Base-by-base conservation (phyloP, 2,329 filamentous ascomycete genomes). In the Epichloe glyceriae region DNA sequence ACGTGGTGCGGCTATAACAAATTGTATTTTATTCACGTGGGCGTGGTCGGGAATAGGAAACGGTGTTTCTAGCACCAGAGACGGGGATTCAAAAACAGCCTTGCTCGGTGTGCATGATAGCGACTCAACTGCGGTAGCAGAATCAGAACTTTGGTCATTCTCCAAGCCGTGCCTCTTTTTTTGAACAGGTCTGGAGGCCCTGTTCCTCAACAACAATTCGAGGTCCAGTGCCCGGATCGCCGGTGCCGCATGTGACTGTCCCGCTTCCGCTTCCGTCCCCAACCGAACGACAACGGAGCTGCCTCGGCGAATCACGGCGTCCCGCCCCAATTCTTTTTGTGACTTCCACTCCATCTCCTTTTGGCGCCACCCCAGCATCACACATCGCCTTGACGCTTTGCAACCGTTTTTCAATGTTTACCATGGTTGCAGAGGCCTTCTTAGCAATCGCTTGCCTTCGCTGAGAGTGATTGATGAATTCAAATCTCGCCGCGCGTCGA, bases 1-100 rank as follows among this genome's bases (percentile, higher is more conserved):
- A 66, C 64, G 63, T 66, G 64, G n/a, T 6, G 14, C 26, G 26
- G 26, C 26, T 30, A 11, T 30, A 45, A 47, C 34, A 17, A 48
- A 22, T 35, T 45, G 44, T 19, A 22, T 4, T 4, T 11, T 12
- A 19, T 7, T 3, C 6, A 19, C 40, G 26, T 3, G 26, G 26
- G 26, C 26, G 26, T 26, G 26, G 26, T 26, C 26, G 26, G 7
- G 26, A 8, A 26, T 3, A 1, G 26, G 26, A 8, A 26, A 26
- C 22, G 2, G 7, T 26, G 22, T 26, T 26, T 26, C 7, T 8
- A 8, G 8, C 26, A 26, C 26, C 26, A 26, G 7, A 8, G 26
- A 8, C 26, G 26, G 26, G 3, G 26, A 4, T 30, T 30, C 8
- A 30, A 30, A 11, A 11, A 30, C 26, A 10, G 26, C 26, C 26